phyloP scores from a whole-genome alignment of 176 grass and related monocot genomes.

The Musa troglodytarum region DNA sequence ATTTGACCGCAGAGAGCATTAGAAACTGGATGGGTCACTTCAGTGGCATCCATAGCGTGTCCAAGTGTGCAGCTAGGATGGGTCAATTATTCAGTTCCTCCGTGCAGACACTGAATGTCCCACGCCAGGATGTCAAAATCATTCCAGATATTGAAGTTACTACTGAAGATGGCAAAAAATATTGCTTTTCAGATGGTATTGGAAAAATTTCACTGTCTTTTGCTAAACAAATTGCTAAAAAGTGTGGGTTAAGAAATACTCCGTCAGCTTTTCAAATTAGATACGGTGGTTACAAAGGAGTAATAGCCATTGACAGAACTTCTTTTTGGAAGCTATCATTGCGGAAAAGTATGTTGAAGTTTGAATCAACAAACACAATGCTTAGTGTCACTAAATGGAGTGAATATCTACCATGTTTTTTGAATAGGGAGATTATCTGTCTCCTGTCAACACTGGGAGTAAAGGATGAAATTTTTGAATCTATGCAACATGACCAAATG shows the following conservation, averaged over 20 bases:
- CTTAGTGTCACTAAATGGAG: conserved; percentile 82
- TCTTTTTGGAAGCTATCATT: conserved; percentile 52
- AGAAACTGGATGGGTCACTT: conserved; percentile 95
- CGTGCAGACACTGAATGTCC: conserved; percentile 48
- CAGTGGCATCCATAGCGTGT: conserved; percentile 56
- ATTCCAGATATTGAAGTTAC: conserved; percentile 83
- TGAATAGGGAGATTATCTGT: conserved; percentile 88
- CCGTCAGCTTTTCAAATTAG: conserved; percentile 97
- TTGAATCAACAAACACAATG: conserved; percentile 73
- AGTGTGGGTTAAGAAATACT: conserved; percentile 45
- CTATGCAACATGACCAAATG: conserved; percentile 68
- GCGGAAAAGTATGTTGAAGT: conserved; percentile 89
- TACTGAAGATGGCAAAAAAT: conserved; percentile 55
- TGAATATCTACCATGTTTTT: conserved; percentile 58
- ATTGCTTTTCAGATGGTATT: conserved; percentile 94
- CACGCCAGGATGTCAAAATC: conserved; percentile 33
- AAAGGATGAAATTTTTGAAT: conserved; percentile 66
- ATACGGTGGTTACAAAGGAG: conserved; percentile 90
- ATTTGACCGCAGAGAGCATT: conserved; percentile 55
- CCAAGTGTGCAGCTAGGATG: conserved; percentile 97
- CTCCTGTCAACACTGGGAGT: conserved; percentile 85
- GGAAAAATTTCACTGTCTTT: conserved; percentile 65
- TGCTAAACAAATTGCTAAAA: conserved; percentile 47
- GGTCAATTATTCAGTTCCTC: conserved; percentile 95
- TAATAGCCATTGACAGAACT: conserved; percentile 60